phyloP scores from a whole-genome alignment of 108 stramenopile genomes.

The Nannochloropsis gaditana region DNA sequence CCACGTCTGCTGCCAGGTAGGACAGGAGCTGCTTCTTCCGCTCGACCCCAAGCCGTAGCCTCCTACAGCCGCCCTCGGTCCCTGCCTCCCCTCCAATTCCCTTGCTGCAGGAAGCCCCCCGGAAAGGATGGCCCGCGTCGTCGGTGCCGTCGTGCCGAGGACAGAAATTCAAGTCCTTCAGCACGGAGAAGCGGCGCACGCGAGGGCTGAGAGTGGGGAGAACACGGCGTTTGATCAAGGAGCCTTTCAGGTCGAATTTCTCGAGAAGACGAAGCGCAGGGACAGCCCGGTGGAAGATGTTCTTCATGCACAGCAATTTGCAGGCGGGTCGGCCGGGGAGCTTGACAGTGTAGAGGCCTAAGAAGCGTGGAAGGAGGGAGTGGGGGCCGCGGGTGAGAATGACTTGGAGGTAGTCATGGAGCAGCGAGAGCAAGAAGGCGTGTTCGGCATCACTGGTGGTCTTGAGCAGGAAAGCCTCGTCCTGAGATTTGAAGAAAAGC shows the following conservation, averaged over 20 bases:
- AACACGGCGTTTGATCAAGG: background rate
- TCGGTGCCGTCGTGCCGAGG: background rate
- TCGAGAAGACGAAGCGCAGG: background rate
- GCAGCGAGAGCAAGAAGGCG: constrained; percentile 6
- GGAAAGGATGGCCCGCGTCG: background rate
- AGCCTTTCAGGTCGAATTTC: constrained; percentile 5
- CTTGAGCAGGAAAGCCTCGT: background rate
- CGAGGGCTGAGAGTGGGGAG: background rate
- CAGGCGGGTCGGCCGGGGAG: background rate
- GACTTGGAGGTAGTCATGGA: background rate
- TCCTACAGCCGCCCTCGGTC: background rate
- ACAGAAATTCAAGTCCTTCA: constrained; percentile 16
- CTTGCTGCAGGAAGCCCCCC: background rate
- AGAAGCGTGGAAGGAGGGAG: background rate
- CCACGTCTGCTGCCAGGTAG: constrained; percentile 15
- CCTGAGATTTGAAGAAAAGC: background rate
- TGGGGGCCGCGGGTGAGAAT: background rate
- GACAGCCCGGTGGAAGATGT: background rate
- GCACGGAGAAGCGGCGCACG: background rate
- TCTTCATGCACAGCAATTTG: background rate
- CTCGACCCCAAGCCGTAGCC: background rate
- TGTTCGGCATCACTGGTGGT: background rate
- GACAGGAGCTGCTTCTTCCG: background rate
- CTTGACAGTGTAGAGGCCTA: background rate
- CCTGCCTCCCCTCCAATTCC: background rate